Base-by-base conservation (phyloP, 129 eudicot genomes). In the Lactuca saligna region DNA sequence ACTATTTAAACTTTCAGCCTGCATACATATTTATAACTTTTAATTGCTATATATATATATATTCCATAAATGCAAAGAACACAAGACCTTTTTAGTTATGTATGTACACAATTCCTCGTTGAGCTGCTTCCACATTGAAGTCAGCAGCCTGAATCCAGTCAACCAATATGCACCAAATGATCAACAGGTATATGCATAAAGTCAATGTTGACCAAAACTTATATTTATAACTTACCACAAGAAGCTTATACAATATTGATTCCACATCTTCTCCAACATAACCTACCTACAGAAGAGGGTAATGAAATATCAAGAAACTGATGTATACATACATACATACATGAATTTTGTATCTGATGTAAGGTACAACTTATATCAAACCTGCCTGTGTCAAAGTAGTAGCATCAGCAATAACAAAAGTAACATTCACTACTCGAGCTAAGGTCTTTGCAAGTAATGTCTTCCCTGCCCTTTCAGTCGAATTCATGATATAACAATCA, bases 241-340 rank as follows among this genome's bases (percentile, higher is more conserved):
- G 91, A 54, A 91, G 82, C 77, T 88, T 91, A 81, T 82, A 74
- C 57, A 91, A 72, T 72, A 91, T 80, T 33, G 97, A 91, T 55
- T 91, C 97, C 78, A 88, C 97, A 62, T 91, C 97, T 81, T 91
- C 97, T 75, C 97, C 97, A 78, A 91, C 97, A 78, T 88, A 91
- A 64, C 97, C 97, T 74, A 96, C 97, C 97, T 88, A 80, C 49
- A 54, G 39, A 68, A 38, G 7, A 56, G n/a, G 12, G 5, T 6
- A 66, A 31, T 31, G 0, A 48, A 63, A 17, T 41, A 34, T 34
- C 9, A 46, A 41, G 17, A 59, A 39, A 58, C 61, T 25, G 8
- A 3, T 1, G 13, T 60, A 34, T 60, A 8, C 50, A 44, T 44
- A 59, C 29, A 60, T 60, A 60, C 46, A 61, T 61, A 68, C 57